Conservation (phyloP, 345 rosid genomes). For the Viola odorata region DNA sequence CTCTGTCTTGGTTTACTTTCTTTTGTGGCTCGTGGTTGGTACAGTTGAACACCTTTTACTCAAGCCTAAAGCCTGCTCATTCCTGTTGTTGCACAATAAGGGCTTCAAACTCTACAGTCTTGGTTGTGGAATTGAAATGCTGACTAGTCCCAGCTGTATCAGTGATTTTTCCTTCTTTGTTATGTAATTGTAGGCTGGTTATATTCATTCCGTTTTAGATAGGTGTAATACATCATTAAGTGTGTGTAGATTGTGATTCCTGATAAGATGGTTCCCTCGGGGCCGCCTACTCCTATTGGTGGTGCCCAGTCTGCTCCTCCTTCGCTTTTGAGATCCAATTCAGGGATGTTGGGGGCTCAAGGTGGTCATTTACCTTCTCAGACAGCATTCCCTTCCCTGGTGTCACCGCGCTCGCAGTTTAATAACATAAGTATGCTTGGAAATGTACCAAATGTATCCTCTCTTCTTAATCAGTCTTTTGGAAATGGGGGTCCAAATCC, state of each 20-base stretch:
- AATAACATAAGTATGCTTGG: constrained; percentile 76
- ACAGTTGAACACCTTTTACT: constrained; percentile 30
- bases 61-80: constrained; percentile 23
- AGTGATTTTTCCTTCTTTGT: constrained; percentile 14
- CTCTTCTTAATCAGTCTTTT: constrained; percentile 79
- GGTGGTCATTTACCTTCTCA: constrained; percentile 72
- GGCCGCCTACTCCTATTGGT: constrained; percentile 71
- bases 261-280: constrained; percentile 76
- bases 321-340: constrained; percentile 63
- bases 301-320: constrained; percentile 66
- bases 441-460: constrained; percentile 63
- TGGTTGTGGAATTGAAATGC: constrained; percentile 37
- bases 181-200: constrained; percentile 24
- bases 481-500: constrained; percentile 66
- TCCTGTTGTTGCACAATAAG: constrained; percentile 28
- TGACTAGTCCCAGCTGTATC: constrained; percentile 18
- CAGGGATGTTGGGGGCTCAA: constrained; percentile 69
- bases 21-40: constrained; percentile 30
- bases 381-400: constrained; percentile 54
- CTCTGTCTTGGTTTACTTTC: constrained; percentile 25
- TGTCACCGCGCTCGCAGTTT: constrained; percentile 67
- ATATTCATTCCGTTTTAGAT: constrained; percentile 36
- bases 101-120: constrained; percentile 28
- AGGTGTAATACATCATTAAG: constrained; percentile 12
- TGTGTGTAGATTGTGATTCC: constrained; percentile 18